Evolutionary conservation across 768 basidiomycete genomes (phyloP), one percentile per base, ranked within the genome.

Genomic region (Tricholoma sp.): DNA sequence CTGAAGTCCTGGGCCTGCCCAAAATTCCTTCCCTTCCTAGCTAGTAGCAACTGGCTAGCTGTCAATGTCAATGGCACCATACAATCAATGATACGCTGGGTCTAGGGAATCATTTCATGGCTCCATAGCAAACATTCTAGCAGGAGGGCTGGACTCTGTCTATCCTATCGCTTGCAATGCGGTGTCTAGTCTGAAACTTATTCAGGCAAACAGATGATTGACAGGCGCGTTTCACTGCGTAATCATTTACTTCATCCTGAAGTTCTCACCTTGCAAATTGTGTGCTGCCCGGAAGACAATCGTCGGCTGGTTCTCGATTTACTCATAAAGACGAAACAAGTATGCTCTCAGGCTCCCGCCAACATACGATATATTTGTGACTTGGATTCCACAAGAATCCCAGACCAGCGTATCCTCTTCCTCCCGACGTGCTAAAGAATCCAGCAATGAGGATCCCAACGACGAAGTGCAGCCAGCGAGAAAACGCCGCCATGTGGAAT

Each of bases 301-400:
- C 43, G 43, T 3, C 19, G 11, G 14, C 21, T 45, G n/a, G 69
- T 77, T 14, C 71, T 77, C 31, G 80, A 83, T 57, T 66, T 81
- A 9, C n/a, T n/a, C 37, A 39, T 39, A 12, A n/a, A 39, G 4
- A 16, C 7, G 7, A 39, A 39, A 18, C 4, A 4, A 3, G 37
- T 39, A 39, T 39, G 37, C 7, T 6, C n/a, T n/a, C n/a, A n/a
- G n/a, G n/a, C n/a, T 39, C 37, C 37, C 14, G 37, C 37, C 14
- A 39, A 39, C 37, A 3, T 12, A 16, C 7, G 37, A 18, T 18
- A 3, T n/a, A 7, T 39, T 39, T 12, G 37, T 39, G 37, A 39
- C 37, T 39, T 39, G 37, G 7, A 39, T 18, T 39, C 37, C 16
- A 39, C n/a, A 39, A 7, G 37, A 18, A 39, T n/a, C 37, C 16